Evolutionary conservation across 768 basidiomycete genomes (phyloP), one percentile per base, ranked within the genome.

Genomic region (Amanita pseudoporphyria): DNA sequence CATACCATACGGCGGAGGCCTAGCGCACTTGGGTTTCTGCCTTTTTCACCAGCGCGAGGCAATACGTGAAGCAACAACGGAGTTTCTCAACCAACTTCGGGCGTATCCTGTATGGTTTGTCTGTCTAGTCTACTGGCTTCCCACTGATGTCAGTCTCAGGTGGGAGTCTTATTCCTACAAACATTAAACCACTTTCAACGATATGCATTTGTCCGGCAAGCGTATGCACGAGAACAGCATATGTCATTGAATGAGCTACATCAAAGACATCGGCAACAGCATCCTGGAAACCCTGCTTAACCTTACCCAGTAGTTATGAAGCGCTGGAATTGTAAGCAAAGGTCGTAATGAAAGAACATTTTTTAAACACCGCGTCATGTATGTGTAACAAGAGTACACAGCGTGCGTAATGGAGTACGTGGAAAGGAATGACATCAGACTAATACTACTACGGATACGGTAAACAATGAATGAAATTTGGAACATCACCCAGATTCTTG

Each of bases 171-270:
- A 47, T 89, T 83, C 60, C 65, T 94, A 31, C 81, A 86, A 60
- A 70, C 78, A 9, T 72, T 95, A 21, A 95, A 93, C 61, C 84
- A 88, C 57, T 95, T 94, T 62, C 89, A 92, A 59, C 80, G 87
- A 3, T 86, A 89, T 52, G 87, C 92, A 0, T 94, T 90, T 58
- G 80, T 88, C 21, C 78, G 91, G 38, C 84, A 88, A 62, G 88
- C 87, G 0, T 77, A 87, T 60, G 78, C 78, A 12, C 73, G 76
- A 31, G 84, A 89, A 53, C 66, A 62, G 52, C 66, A 64, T 18
- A 45, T 7, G 9, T 18, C 30, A 28, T 30, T n/a, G 21, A 18
- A 19, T 49, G 38, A 39, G 38, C 60, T 56, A 30, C 55, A 35
- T 38, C 57, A 56, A 45, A 49, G 57, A 53, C 58, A 57, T 22